Percentiles rank a stretch among this genome's conserved stretches.
These are phyloP conservation scores for Exophiala aquamarina DNA, from an alignment of 2,329 filamentous ascomycete genomes.

Conservation along the genomic window DNA sequence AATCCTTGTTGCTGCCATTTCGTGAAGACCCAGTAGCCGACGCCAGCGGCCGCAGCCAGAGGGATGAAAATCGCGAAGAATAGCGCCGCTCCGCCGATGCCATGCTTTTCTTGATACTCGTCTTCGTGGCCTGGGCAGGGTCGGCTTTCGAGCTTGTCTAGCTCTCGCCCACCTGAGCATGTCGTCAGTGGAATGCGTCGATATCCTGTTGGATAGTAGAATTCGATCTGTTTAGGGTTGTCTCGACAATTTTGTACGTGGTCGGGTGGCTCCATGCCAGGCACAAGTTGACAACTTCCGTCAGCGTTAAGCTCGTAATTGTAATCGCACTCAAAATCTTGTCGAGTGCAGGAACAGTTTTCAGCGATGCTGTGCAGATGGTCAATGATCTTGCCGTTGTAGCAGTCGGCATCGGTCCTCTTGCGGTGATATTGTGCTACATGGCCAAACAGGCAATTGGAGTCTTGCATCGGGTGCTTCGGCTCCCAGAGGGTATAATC, in stretches of 20 bases:
- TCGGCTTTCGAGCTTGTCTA: constrained; percentile 66
- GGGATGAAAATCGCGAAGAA: constrained; percentile 85
- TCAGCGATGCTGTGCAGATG: constrained; percentile 63
- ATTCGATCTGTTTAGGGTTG: constrained; percentile 71
- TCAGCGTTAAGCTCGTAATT: constrained; percentile 82
- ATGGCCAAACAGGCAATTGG: constrained; percentile 91
- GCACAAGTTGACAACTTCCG: constrained; percentile 74
- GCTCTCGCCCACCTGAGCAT: constrained; percentile 71
- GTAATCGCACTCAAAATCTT: constrained; percentile 95
- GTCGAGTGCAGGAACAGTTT: constrained; percentile 80
- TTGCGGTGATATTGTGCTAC: constrained; percentile 88
- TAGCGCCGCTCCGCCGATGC: constrained; percentile 69
- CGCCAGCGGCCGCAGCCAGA: constrained; percentile 65
- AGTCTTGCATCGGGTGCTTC: constrained; percentile 72
- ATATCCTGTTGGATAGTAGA: constrained; percentile 83
- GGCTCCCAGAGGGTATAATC: constrained; percentile 89
- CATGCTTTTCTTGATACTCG: constrained; percentile 73
- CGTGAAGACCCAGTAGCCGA: constrained; percentile 70
- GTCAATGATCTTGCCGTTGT: constrained; percentile 65
- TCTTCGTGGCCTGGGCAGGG: constrained; percentile 78
- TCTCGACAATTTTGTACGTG: constrained; percentile 58
- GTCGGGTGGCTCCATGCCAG: constrained; percentile 66
- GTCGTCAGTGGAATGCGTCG: constrained; percentile 87
- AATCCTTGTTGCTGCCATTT: constrained; percentile 65
- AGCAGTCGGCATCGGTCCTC: constrained; percentile 74